Evolutionary conservation across 257 asterid genomes (phyloP).

Genomic region (Mitragyna speciosa): DNA sequence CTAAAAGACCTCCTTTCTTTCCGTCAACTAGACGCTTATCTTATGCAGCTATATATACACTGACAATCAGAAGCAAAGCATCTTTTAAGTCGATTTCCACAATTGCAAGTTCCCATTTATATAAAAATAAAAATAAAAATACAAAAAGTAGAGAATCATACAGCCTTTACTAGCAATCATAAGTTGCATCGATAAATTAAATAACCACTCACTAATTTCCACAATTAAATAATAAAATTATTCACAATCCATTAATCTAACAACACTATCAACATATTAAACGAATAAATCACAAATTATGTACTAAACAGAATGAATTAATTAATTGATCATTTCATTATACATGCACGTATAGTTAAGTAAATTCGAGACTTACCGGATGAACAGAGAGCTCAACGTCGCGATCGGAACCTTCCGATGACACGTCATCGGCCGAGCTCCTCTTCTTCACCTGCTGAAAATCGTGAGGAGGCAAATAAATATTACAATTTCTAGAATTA

Average conservation of each 20-base stretch:
- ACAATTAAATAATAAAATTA: not conserved
- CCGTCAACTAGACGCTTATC: not conserved
- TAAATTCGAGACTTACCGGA: constrained; percentile 39
- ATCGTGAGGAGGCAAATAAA: constrained; percentile 50
- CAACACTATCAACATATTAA: not conserved
- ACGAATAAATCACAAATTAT: not conserved
- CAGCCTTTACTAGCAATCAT: not conserved
- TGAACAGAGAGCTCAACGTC: constrained; percentile 44
- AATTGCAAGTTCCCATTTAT: not conserved
- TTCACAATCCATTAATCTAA: too few species aligned
- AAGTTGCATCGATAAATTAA: not conserved
- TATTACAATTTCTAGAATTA: constrained; percentile 26
- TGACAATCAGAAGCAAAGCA: not conserved
- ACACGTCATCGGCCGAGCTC: constrained; percentile 31
- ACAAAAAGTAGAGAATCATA: not conserved
- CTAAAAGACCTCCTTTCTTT: not conserved
- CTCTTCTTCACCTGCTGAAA: constrained; percentile 38
- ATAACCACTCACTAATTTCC: not conserved
- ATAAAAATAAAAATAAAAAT: not conserved
- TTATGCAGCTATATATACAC: not conserved
- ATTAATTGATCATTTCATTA: too few species aligned
- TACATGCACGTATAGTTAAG: not conserved
- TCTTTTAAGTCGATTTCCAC: not conserved
- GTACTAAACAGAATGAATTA: not conserved
- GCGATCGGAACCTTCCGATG: constrained; percentile 36